Evolutionary conservation across 805 yeast species (phyloP).

Genomic region (Diddensiella transvaalensis): DNA sequence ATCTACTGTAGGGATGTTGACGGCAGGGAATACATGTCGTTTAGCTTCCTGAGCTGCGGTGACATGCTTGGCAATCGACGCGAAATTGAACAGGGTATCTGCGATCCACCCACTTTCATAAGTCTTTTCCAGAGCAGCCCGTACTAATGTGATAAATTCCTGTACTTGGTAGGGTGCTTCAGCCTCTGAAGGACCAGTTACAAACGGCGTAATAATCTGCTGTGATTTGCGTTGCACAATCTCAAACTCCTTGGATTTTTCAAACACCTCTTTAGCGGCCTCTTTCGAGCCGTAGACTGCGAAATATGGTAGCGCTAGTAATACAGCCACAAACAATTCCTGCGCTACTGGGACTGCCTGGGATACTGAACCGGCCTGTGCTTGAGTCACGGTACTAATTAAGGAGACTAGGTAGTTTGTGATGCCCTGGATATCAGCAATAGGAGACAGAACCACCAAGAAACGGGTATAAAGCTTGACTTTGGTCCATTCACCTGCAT

Average conservation of each 20-base stretch:
- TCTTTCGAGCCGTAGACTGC: constrained; percentile 1
- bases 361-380: constrained; percentile 40
- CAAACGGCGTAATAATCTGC: constrained; percentile 2
- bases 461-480: constrained; percentile 70
- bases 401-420: constrained; percentile 51
- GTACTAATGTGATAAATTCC: constrained; percentile 27
- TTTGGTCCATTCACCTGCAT: constrained; percentile 52
- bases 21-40: constrained; percentile 33
- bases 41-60: constrained; percentile 6
- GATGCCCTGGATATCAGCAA: constrained; percentile 50
- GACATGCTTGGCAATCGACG: constrained; percentile 11
- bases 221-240: background rate
- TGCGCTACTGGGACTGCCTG: constrained; percentile 55
- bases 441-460: constrained; percentile 60
- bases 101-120: constrained; percentile 24
- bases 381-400: constrained; percentile 50
- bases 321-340: constrained; percentile 58
- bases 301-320: constrained; percentile 57
- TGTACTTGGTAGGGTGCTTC: constrained; percentile 33
- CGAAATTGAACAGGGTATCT: constrained; percentile 22
- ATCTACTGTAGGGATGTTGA: constrained; percentile 28
- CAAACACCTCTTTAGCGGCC: background rate
- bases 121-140: constrained; percentile 21
- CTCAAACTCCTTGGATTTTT: constrained; percentile 4
- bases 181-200: background rate